phyloP scores from a whole-genome alignment of 2,329 filamentous ascomycete genomes.

The Pyrenochaeta sp. region DNA sequence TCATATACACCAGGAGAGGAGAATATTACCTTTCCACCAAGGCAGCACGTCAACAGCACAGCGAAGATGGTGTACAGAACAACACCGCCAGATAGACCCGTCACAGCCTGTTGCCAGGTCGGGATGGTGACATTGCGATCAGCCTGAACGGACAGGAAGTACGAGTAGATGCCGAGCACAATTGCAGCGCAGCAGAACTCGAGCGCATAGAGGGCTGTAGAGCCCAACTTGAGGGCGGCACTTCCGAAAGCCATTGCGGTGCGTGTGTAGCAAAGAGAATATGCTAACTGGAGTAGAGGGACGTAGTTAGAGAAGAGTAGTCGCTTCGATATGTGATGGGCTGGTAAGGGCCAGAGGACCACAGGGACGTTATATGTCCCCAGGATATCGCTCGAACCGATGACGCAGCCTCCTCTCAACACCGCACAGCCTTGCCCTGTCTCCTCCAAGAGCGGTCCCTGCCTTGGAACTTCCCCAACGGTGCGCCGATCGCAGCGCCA shows the following conservation, averaged over 20 bases:
- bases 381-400: no score
- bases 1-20: no score
- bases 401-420: no score
- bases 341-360: no score
- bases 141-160: slow-evolving; percentile 78
- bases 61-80: slow-evolving; percentile 77
- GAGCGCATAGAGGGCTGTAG: slow-evolving; percentile 75
- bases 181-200: slow-evolving; percentile 76
- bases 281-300: no score
- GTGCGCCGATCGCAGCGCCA: no score
- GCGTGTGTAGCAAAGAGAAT: slow-evolving; percentile 1
- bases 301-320: no score
- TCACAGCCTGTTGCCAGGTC: slow-evolving; percentile 73
- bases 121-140: slow-evolving; percentile 70
- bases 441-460: no score
- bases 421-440: no score
- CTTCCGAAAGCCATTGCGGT: slow-evolving; percentile 65
- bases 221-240: slow-evolving; percentile 70
- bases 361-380: no score
- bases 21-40: slow-evolving; percentile 69
- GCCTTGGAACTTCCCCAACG: no score
- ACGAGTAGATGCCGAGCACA: slow-evolving; percentile 78
- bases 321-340: no score
- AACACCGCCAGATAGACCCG: slow-evolving; percentile 73
- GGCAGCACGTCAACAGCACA: slow-evolving; percentile 77